Base-by-base conservation (phyloP, 176 grass and related monocot species). In the Ensete glaucum region DNA sequence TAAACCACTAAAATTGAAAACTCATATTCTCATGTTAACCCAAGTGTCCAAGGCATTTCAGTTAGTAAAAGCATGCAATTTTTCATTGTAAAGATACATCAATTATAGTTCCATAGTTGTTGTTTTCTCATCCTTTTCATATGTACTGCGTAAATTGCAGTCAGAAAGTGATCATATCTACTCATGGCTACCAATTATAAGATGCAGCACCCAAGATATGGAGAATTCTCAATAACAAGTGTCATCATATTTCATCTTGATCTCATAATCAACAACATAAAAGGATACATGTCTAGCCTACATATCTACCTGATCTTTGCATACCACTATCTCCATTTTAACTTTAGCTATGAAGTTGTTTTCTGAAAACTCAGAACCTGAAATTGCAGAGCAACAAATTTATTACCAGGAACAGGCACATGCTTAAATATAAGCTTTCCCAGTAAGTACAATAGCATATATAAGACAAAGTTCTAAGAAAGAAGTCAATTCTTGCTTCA, bases 361-460 rank as follows among this genome's bases (percentile, higher is more conserved):
- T 84, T 95, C 91, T 13, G 85, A 84, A 90, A 95, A 95, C 76
- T 90, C 91, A 27, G 91, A 95, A 20, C 91, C 91, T 91, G 81
- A 43, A 80, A 27, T 69, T n/a, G 24, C 53, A 78, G 24, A 72
- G 11, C 1, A 24, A 82, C 19, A 75, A 67, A 69, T 55, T 0
- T 76, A n/a, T 15, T 49, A 1, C 69, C 59, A 62, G 34, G 19
- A 71, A 71, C 17, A 17, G 34, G 34, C 34, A 11, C 11, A 8
- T 34, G 26, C 26, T 34, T 15, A 22, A 25, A 67, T 43, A 34
- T 67, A 11, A 67, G 21, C 13, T 66, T 66, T 66, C 64, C 4
- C n/a, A 43, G 34, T 67, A 14, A 67, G 64, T 17, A 67, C 27
- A 34, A 29, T 15, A 1, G 8, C 16, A 6, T 26, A 67, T 67